These are phyloP conservation scores for Verbascum thapsus DNA, from an alignment of 257 asterid genomes.

Conservation along the genomic window DNA sequence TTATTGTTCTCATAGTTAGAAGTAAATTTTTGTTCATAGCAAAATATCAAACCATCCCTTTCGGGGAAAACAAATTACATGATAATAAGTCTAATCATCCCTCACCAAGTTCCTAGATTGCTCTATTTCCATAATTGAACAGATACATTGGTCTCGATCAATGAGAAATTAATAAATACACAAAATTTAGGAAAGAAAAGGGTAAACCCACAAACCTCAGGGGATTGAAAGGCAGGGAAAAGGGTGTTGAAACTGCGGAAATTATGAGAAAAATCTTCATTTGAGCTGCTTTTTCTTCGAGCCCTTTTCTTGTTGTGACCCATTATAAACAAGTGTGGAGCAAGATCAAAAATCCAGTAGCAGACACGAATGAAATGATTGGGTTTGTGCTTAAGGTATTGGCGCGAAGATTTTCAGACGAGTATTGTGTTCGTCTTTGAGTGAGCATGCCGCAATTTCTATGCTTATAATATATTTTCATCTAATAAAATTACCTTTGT, in stretches of 20 bases:
- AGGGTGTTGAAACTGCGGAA: slow-evolving; percentile 25
- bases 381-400: slow-evolving; percentile 22
- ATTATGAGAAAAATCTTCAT: slow-evolving; percentile 18
- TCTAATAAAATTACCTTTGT: not conserved
- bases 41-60: slow-evolving; percentile 9
- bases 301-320: slow-evolving; percentile 4
- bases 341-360: not conserved
- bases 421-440: not conserved
- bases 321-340: not conserved
- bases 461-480: not conserved
- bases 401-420: slow-evolving; percentile 21
- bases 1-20: not conserved
- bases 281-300: slow-evolving; percentile 12
- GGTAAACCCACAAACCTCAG: slow-evolving; percentile 33
- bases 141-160: not conserved
- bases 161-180: slow-evolving; percentile 1
- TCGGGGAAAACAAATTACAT: not conserved
- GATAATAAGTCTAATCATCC: not conserved
- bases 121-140: too few relatives aligned
- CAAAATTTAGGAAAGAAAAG: not conserved
- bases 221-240: slow-evolving; percentile 26
- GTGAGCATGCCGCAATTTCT: not conserved
- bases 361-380: not conserved
- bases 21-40: not conserved
- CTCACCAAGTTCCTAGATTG: not conserved